Percentiles rank a stretch among this genome's conserved stretches.
Evolutionary conservation across 495 filamentous ascomycete genomes (phyloP).

Genomic region (Tuber umbilicatum): DNA sequence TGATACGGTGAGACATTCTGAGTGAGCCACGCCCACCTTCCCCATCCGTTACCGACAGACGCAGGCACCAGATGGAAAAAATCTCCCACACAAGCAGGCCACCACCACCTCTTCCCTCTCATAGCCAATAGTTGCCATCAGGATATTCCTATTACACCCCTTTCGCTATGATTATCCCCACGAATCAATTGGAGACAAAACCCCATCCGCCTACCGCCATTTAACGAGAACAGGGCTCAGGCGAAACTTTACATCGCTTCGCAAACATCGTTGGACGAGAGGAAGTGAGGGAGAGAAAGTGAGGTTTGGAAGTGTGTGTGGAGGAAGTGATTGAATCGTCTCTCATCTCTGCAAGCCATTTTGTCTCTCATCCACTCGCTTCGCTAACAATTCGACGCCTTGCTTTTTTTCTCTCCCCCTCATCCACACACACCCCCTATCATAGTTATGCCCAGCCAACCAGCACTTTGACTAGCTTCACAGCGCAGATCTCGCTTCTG

Average conservation of each 20-base stretch:
- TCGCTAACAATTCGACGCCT: not conserved
- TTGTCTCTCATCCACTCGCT: not conserved
- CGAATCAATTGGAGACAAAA: not conserved
- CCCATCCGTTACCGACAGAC: not conserved
- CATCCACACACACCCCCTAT: not conserved
- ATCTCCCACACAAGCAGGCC: not conserved
- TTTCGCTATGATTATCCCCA: not conserved
- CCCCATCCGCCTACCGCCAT: not conserved
- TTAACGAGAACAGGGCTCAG: not conserved
- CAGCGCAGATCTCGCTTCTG: constrained; percentile 1
- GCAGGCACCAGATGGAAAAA: not conserved
- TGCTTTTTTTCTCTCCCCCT: not conserved
- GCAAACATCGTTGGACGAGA: not conserved
- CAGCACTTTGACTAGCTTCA: not conserved
- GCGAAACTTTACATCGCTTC: not conserved
- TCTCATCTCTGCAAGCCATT: constrained; percentile 2
- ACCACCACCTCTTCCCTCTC: not conserved
- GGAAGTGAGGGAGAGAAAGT: not conserved
- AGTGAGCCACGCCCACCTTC: not conserved
- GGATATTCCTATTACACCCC: not conserved
- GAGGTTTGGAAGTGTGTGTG: not conserved
- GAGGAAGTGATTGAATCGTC: not conserved
- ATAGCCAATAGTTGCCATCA: not conserved
- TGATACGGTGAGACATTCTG: not conserved
- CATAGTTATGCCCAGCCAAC: not conserved